Evolutionary conservation across 2,329 filamentous ascomycete species (phyloP).

Genomic region (Teratosphaeria gauchensis): DNA sequence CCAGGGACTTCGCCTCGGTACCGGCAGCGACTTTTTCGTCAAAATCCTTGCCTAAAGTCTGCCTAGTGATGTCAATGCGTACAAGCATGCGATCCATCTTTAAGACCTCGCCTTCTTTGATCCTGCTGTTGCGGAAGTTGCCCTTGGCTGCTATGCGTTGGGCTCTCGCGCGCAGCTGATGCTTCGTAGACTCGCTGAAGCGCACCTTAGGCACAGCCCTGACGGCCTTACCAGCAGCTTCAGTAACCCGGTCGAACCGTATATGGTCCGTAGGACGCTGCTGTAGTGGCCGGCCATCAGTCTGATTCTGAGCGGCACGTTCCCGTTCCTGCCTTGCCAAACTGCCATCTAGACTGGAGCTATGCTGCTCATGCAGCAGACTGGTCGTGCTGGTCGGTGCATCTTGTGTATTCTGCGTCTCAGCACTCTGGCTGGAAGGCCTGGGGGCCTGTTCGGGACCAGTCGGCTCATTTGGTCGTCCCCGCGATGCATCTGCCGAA

Average conservation of each 20-base stretch:
- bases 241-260: constrained; percentile 8
- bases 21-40: constrained; percentile 54
- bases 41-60: constrained; percentile 48
- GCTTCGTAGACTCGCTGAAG: constrained; percentile 22
- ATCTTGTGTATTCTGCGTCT: constrained; percentile 6
- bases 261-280: constrained; percentile 5
- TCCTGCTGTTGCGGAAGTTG: constrained; percentile 22
- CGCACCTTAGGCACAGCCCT: constrained; percentile 14
- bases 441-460: constrained; percentile 4
- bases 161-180: constrained; percentile 21
- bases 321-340: not conserved
- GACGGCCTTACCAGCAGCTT: constrained; percentile 3
- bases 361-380: constrained; percentile 16
- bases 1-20: constrained; percentile 47
- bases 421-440: constrained; percentile 9
- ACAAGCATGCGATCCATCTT: constrained; percentile 63
- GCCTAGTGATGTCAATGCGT: constrained; percentile 44
- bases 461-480: not conserved
- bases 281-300: constrained; percentile 3
- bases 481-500: not conserved
- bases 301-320: constrained; percentile 2
- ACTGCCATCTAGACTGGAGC: not conserved
- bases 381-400: constrained; percentile 17
- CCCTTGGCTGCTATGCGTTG: constrained; percentile 21
- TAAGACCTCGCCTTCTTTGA: constrained; percentile 51